These are phyloP conservation scores for Podospora didyma DNA, from an alignment of 495 filamentous ascomycete genomes.

Conservation along the genomic window DNA sequence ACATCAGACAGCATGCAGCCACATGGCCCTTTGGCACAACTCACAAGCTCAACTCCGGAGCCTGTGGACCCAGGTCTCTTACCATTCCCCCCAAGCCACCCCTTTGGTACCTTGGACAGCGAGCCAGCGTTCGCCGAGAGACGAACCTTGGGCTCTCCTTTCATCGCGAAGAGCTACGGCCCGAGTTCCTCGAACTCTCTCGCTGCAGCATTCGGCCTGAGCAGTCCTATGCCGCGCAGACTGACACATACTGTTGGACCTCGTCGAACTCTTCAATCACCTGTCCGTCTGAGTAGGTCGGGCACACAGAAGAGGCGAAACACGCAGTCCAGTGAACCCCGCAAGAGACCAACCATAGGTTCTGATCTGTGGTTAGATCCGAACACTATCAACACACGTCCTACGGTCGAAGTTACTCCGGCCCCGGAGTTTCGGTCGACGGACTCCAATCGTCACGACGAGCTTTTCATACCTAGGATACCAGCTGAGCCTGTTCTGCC, in stretches of 20 bases:
- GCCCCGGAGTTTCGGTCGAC: conserved; percentile 25
- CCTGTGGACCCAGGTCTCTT: conserved; percentile 10
- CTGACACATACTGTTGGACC: conserved; percentile 41
- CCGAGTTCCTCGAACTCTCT: conserved; percentile 46
- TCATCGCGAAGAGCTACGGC: conserved; percentile 51
- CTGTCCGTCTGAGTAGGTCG: conserved; percentile 42
- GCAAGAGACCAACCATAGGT: conserved; percentile 38
- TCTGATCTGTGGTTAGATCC: conserved; percentile 30
- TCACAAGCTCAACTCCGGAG: conserved; percentile 37
- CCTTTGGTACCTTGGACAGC: conserved; percentile 16
- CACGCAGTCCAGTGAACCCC: conserved; percentile 30
- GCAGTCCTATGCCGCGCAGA: conserved; percentile 28
- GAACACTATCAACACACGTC: conserved; percentile 1
- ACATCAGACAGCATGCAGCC: conserved; percentile 76
- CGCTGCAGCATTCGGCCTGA: conserved; percentile 32
- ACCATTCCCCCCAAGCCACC: conserved; percentile 1
- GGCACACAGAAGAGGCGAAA: conserved; percentile 45
- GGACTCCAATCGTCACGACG: conserved; percentile 18
- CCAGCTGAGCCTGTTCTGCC: conserved; percentile 15
- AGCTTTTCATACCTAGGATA: conserved; percentile 28
- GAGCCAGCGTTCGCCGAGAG: conserved; percentile 29
- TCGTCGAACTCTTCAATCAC: conserved; percentile 40
- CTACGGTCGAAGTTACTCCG: background rate
- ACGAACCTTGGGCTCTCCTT: conserved; percentile 57
- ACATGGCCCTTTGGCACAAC: conserved; percentile 62